Base-by-base conservation (phyloP, 306 rosid genomes). In the Vicia sativa region DNA sequence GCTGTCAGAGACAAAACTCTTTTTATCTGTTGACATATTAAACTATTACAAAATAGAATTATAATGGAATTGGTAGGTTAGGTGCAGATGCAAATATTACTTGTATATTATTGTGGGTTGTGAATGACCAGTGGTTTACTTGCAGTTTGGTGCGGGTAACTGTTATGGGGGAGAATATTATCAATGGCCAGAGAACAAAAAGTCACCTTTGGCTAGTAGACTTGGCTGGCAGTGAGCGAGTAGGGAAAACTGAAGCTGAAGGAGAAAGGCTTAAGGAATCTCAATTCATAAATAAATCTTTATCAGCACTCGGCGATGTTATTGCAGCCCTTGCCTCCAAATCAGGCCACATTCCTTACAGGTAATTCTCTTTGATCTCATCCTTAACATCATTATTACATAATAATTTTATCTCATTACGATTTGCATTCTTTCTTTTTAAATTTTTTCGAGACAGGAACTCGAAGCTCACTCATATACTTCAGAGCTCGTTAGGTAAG, bases 181-280 rank as follows among this genome's bases (percentile, higher is more conserved):
- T 92, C 68, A 84, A 74, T 73, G 95, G 96, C 55, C 95, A 87
- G 71, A 87, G 81, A 71, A 87, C 89, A 48, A 80, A 72, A 85
- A 87, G 96, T 83, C 96, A 87, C 73, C 98, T 92, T 54, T 92
- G 98, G 98, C 88, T 92, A 19, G 96, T 92, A 55, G 98, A 92
- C 85, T 84, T 92, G 83, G 98, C 98, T 38, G 98, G 98, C 59
- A 92, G 98, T 59, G 98, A 92, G 78, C 98, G 98, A 7, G 89
- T 92, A 45, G 98, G 89, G 31, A 92, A 88, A 81, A 92, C 84
- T 67, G 98, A 92, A 63, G 96, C 88, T 67, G 98, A 89, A 57
- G 98, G 98, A 19, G 98, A 92, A 78, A 86, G 98, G 78, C 73
- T 92, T 65, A 92, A 82, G 80, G 98, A 92, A 78, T 92, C 98